Conservation (phyloP, 441 rosid species). For the Erodium moschatum region DNA sequence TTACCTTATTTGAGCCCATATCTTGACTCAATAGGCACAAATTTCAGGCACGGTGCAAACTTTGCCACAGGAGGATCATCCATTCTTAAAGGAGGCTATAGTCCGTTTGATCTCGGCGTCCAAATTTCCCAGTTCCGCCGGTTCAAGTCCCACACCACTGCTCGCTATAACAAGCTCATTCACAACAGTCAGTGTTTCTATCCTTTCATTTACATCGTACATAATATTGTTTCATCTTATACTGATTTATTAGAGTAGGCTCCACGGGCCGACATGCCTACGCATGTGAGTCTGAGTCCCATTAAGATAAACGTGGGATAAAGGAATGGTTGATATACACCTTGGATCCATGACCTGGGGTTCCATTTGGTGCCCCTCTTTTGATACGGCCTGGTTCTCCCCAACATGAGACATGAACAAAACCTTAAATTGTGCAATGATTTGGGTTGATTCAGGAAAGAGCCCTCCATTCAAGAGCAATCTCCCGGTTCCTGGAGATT, state of each 20-base stretch:
- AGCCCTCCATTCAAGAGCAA: conserved; percentile 25
- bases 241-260: too few species aligned
- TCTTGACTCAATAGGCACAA: conserved; percentile 51
- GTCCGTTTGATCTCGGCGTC: conserved; percentile 58
- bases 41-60: conserved; percentile 55
- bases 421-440: not conserved
- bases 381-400: too few species aligned
- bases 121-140: conserved; percentile 61
- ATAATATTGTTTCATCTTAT: not conserved
- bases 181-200: conserved; percentile 28
- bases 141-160: conserved; percentile 48
- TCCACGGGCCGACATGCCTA: too few species aligned
- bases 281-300: too few species aligned
- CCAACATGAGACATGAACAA: not conserved
- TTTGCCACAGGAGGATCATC: conserved; percentile 64
- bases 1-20: conserved; percentile 51
- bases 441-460: conserved; percentile 28
- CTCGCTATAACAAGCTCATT: conserved; percentile 35
- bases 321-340: too few species aligned
- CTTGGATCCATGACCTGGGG: too few species aligned
- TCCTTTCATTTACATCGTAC: not conserved
- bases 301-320: too few species aligned
- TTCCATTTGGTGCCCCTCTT: too few species aligned
- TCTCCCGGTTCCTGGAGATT: conserved; percentile 57
- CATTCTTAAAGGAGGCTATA: conserved; percentile 48